These are phyloP conservation scores for Nothophoma quercina DNA, from an alignment of 2,329 filamentous ascomycete species.

Conservation along the genomic window DNA sequence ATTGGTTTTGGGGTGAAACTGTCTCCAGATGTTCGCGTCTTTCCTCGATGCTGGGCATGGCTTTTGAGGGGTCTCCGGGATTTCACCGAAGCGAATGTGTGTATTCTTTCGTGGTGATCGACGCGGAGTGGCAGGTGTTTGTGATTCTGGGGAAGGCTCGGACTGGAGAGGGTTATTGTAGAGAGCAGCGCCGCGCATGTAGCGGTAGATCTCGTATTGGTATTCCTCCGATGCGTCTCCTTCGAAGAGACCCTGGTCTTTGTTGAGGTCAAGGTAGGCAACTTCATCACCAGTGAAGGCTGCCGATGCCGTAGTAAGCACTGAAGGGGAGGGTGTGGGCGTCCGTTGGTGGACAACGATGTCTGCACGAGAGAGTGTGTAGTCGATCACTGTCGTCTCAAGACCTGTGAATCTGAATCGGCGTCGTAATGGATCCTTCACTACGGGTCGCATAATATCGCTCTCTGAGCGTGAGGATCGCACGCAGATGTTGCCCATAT, in stretches of 20 bases:
- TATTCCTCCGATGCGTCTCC: slow-evolving; percentile 58
- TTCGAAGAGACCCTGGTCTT: slow-evolving; percentile 54
- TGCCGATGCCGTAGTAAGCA: slow-evolving; percentile 2
- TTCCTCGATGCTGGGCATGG: background rate
- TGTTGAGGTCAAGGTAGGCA: slow-evolving; percentile 57
- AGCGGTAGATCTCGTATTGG: slow-evolving; percentile 65
- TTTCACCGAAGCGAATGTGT: slow-evolving; percentile 38
- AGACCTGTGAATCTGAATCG: slow-evolving; percentile 63
- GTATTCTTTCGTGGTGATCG: slow-evolving; percentile 36
- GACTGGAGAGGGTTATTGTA: slow-evolving; percentile 52
- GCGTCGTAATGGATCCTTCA: slow-evolving; percentile 45
- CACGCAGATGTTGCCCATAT: slow-evolving; percentile 72
- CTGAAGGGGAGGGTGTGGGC: slow-evolving; percentile 21
- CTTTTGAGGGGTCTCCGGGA: slow-evolving; percentile 9
- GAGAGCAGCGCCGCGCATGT: slow-evolving; percentile 58
- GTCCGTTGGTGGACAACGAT: slow-evolving; percentile 41
- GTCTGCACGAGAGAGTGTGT: slow-evolving; percentile 69
- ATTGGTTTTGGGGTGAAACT: slow-evolving; percentile 67
- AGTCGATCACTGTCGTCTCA: slow-evolving; percentile 72
- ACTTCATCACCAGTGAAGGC: slow-evolving; percentile 34
- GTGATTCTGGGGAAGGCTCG: slow-evolving; percentile 10
- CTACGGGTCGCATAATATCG: slow-evolving; percentile 38
- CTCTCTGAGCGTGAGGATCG: slow-evolving; percentile 30
- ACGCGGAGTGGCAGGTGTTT: slow-evolving; percentile 21
- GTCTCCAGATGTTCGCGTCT: slow-evolving; percentile 53